These are phyloP conservation scores for Xylaria intraflava DNA, from an alignment of 495 filamentous ascomycete genomes.

Conservation along the genomic window DNA sequence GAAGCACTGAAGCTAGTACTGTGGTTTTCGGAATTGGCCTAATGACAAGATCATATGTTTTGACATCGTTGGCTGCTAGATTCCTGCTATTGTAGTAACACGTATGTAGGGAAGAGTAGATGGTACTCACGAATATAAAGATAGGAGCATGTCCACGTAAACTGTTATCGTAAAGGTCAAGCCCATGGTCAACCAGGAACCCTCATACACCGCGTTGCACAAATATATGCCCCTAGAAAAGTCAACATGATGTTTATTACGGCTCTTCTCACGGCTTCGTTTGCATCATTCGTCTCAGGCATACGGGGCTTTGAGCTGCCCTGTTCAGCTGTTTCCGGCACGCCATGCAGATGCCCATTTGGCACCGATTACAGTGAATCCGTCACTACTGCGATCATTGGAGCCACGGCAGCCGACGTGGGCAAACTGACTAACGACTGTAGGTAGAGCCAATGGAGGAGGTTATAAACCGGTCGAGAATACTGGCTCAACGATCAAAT, in stretches of 20 bases:
- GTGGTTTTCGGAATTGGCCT: not conserved
- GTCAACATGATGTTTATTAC: not conserved
- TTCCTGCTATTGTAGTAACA: not conserved
- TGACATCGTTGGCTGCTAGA: not conserved
- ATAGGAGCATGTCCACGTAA: too few relatives aligned
- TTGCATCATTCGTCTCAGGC: not conserved
- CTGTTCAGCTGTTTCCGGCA: not conserved
- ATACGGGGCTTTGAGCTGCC: not conserved
- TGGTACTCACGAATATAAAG: not conserved
- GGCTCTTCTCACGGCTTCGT: not conserved
- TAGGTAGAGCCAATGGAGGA: not conserved
- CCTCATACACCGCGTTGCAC: not conserved
- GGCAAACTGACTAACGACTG: not conserved
- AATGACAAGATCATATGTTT: not conserved
- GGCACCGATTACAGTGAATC: constrained; percentile 3
- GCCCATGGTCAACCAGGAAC: not conserved
- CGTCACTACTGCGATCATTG: not conserved
- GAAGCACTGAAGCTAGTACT: not conserved
- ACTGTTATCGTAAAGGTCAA: too few relatives aligned
- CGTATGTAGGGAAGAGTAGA: not conserved
- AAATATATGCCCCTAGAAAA: not conserved
- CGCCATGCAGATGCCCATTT: constrained; percentile 1
- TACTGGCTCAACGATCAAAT: not conserved
- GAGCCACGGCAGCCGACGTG: constrained; percentile 1
- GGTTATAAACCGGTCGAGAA: not conserved